These are phyloP conservation scores for Vigna angularis DNA, from an alignment of 306 rosid species.

Conservation along the genomic window DNA sequence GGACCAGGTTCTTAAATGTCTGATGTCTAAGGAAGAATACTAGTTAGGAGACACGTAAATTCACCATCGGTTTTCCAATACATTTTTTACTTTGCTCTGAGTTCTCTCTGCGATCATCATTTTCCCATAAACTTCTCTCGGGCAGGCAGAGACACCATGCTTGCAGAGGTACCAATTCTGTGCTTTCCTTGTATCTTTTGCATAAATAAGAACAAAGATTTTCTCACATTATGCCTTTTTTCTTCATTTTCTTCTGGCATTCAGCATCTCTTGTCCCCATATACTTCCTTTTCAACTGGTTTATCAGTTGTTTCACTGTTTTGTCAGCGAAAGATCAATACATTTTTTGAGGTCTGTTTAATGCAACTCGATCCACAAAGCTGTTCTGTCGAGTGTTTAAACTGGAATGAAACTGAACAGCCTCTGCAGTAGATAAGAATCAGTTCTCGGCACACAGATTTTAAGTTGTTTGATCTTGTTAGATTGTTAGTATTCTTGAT, in stretches of 20 bases:
- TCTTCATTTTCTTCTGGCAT: conserved; percentile 39
- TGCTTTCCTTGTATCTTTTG: conserved; percentile 32
- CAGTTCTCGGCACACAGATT: not conserved
- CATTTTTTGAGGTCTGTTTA: conserved; percentile 33
- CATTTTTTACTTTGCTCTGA: conserved; percentile 20
- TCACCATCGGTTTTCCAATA: conserved; percentile 45
- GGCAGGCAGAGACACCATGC: conserved; percentile 52
- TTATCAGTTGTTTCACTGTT: conserved; percentile 29
- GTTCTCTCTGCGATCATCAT: conserved; percentile 47
- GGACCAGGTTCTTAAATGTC: conserved; percentile 62
- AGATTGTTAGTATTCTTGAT: conserved; percentile 28
- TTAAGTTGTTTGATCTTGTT: conserved; percentile 33
- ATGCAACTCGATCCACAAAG: conserved; percentile 14
- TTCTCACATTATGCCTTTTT: conserved; percentile 30
- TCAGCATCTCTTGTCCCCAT: conserved; percentile 23
- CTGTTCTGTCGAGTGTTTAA: conserved; percentile 24
- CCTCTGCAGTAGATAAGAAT: conserved; percentile 38
- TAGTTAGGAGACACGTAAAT: conserved; percentile 50
- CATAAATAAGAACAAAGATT: not conserved
- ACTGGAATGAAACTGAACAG: conserved; percentile 37
- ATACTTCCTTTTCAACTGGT: conserved; percentile 26
- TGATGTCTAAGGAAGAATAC: conserved; percentile 53
- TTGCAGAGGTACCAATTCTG: conserved; percentile 58
- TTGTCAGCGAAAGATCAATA: conserved; percentile 35
- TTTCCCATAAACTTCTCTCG: conserved; percentile 45